phyloP scores from a whole-genome alignment of 495 filamentous ascomycete species.

The Aspergillus nidulans region DNA sequence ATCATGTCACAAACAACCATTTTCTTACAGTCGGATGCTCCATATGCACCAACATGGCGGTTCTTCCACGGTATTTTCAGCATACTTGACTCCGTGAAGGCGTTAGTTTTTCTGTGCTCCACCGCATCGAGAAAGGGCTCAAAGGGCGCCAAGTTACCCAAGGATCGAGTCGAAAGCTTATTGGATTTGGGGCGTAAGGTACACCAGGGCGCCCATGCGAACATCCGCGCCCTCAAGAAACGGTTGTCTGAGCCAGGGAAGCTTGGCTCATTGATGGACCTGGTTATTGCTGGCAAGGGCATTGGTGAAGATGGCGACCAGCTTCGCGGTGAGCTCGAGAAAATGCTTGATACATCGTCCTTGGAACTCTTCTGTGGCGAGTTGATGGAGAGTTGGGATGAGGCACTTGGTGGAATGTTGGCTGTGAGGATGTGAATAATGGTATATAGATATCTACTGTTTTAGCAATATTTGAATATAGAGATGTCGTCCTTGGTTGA shows the following conservation, averaged over 20 bases:
- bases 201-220: conserved; percentile 30
- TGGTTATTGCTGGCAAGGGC: conserved; percentile 28
- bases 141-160: conserved; percentile 32
- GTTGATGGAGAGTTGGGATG: conserved; percentile 47
- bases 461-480: not conserved
- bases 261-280: conserved; percentile 33
- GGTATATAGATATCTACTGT: not conserved
- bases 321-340: conserved; percentile 28
- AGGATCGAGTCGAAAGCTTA: conserved; percentile 30
- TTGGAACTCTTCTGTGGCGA: conserved; percentile 41
- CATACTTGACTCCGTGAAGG: conserved; percentile 39
- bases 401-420: conserved; percentile 37
- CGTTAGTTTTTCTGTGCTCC: conserved; percentile 26
- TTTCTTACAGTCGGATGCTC: conserved; percentile 17
- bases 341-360: conserved; percentile 30
- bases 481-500: not conserved
- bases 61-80: conserved; percentile 36
- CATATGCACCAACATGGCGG: conserved; percentile 38
- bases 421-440: conserved; percentile 26
- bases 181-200: conserved; percentile 24
- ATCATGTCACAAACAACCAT: conserved; percentile 26
- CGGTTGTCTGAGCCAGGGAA: conserved; percentile 34
- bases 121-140: conserved; percentile 29
- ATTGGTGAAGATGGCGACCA: conserved; percentile 23
- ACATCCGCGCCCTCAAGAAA: conserved; percentile 33